Percentiles rank a stretch among this genome's conserved stretches.
phyloP scores from a whole-genome alignment of 2,329 filamentous ascomycete genomes.

The Raffaelea arxii region DNA sequence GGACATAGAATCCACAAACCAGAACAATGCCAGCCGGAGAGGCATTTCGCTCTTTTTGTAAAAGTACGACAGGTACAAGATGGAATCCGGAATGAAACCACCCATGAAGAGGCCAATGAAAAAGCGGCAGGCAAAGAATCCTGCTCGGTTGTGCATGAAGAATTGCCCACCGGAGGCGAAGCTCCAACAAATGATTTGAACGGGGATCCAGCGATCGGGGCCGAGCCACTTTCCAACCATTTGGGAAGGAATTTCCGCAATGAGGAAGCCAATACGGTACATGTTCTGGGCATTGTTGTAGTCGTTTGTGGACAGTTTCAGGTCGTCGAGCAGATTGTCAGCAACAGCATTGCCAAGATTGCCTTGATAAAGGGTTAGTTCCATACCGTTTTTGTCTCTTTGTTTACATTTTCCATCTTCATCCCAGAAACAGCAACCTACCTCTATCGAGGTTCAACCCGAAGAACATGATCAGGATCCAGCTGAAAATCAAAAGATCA shows the following conservation, averaged over 20 bases:
- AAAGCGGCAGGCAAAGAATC: conserved; percentile 1
- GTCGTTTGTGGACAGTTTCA: conserved; percentile 26
- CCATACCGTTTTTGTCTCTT: too few species aligned
- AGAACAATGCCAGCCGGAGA: conserved; percentile 27
- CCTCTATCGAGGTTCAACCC: conserved; percentile 27
- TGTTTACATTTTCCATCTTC: too few species aligned
- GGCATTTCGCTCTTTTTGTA: conserved; percentile 24
- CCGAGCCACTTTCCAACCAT: conserved; percentile 46
- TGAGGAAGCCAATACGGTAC: conserved; percentile 40
- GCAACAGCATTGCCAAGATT: conserved; percentile 24
- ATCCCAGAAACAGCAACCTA: too few species aligned
- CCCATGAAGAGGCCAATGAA: conserved; percentile 9
- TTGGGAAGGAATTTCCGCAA: conserved; percentile 50
- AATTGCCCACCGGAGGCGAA: conserved; percentile 1
- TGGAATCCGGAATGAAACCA: conserved; percentile 19
- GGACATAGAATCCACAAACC: conserved; percentile 24
- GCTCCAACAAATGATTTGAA: conserved; percentile 17
- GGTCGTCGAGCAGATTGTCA: conserved; percentile 20
- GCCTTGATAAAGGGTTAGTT: too few species aligned
- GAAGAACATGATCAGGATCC: conserved; percentile 23
- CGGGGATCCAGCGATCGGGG: conserved; percentile 46
- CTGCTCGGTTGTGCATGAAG: conserved; percentile 3
- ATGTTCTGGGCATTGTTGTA: conserved; percentile 46
- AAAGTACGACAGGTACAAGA: conserved; percentile 19
- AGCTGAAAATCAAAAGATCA: conserved; percentile 26